Percentiles rank a stretch among this genome's conserved stretches.
phyloP scores from a whole-genome alignment of 148 eudicot genomes.

The Suaeda aralocaspica region DNA sequence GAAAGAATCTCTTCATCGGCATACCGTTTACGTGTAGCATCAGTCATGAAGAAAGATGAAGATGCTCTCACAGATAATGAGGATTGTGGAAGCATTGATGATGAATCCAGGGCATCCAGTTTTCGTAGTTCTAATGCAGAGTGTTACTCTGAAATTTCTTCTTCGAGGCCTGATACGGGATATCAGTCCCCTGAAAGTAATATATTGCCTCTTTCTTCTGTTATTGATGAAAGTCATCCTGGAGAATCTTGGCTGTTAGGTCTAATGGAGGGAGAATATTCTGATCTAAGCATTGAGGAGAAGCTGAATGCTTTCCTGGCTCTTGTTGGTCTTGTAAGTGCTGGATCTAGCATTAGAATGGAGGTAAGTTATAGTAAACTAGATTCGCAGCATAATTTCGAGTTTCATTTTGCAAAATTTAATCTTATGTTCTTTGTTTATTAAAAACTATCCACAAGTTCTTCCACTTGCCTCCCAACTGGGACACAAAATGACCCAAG shows the following conservation, averaged over 20 bases:
- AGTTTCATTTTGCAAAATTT: neutral
- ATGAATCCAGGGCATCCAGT: conserved; percentile 43
- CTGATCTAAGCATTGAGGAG: conserved; percentile 82
- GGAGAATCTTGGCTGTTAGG: conserved; percentile 93
- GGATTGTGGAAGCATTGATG: conserved; percentile 72
- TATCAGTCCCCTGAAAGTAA: conserved; percentile 27
- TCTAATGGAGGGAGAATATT: conserved; percentile 90
- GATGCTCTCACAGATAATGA: conserved; percentile 53
- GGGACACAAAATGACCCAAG: no score
- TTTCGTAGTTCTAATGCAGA: conserved; percentile 41
- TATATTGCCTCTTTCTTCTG: conserved; percentile 34
- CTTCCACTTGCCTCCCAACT: no score
- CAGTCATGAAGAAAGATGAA: conserved; percentile 46
- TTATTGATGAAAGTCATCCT: conserved; percentile 90
- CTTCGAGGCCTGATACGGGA: conserved; percentile 19
- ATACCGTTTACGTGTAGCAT: conserved; percentile 65
- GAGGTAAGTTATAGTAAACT: conserved; percentile 48
- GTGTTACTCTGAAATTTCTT: conserved; percentile 43
- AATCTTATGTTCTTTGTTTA: conserved; percentile 4
- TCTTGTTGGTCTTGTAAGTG: conserved; percentile 73
- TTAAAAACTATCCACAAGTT: neutral
- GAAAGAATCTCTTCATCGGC: conserved; percentile 76
- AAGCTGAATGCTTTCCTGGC: conserved; percentile 71
- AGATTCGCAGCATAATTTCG: conserved; percentile 7
- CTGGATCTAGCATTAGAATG: conserved; percentile 64